Percentiles rank a stretch among this genome's conserved stretches.
These are phyloP conservation scores for Wickerhamomyces sp. DNA, from an alignment of 1,139 yeast genomes.

Conservation along the genomic window DNA sequence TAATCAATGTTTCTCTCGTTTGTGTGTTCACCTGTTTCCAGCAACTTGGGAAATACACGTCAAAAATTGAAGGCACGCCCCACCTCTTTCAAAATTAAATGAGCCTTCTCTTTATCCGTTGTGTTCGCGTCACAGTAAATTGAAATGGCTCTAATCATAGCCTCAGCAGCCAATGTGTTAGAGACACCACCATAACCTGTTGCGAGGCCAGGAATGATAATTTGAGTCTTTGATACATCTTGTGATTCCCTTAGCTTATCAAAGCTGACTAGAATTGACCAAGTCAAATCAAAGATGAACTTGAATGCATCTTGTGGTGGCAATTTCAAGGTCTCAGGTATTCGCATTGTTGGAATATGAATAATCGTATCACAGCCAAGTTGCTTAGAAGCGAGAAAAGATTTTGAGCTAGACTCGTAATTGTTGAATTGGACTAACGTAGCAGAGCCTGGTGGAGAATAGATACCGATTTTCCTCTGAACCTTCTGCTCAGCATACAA, in stretches of 20 bases:
- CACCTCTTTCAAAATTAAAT: not conserved
- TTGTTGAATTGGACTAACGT: not conserved
- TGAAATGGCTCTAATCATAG: slow-evolving; percentile 3
- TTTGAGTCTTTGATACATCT: not conserved
- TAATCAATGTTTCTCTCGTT: no score
- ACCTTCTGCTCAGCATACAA: not conserved
- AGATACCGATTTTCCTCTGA: not conserved
- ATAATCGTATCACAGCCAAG: slow-evolving; percentile 1
- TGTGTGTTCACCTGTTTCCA: no score
- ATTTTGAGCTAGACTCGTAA: not conserved
- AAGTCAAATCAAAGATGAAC: slow-evolving; percentile 4
- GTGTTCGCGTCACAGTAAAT: not conserved
- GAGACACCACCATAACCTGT: slow-evolving; percentile 5
- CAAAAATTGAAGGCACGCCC: no score
- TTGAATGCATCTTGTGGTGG: not conserved
- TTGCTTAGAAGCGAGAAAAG: not conserved
- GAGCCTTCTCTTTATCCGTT: not conserved
- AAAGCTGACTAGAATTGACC: slow-evolving; percentile 2
- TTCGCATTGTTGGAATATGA: slow-evolving; percentile 5
- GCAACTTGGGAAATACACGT: no score
- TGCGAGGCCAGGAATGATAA: slow-evolving; percentile 4
- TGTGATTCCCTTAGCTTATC: not conserved
- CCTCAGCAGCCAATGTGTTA: not conserved
- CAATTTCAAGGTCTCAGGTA: not conserved
- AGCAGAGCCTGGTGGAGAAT: slow-evolving; percentile 1